phyloP scores from a whole-genome alignment of 2,329 filamentous ascomycete genomes.

The Hypoxylon sp. region DNA sequence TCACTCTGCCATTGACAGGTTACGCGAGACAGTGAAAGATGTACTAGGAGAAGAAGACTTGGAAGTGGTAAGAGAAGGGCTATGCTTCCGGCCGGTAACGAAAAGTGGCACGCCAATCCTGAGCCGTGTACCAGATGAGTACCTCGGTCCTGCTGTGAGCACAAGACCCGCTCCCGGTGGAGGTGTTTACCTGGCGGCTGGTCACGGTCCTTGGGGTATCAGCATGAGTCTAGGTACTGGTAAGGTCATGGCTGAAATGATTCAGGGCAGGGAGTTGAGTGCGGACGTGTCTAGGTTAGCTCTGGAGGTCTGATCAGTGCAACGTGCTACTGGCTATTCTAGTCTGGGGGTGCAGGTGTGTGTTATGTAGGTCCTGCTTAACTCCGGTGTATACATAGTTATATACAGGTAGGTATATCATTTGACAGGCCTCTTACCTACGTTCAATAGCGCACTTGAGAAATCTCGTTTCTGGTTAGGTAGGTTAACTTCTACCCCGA shows the following conservation, averaged over 20 bases:
- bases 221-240: conserved; percentile 75
- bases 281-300: conserved; percentile 69
- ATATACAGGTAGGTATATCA: too few species aligned
- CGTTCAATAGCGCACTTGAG: too few species aligned
- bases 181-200: conserved; percentile 77
- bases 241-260: conserved; percentile 76
- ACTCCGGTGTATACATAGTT: neutral
- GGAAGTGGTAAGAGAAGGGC: conserved; percentile 71
- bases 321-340: neutral
- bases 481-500: too few species aligned
- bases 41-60: conserved; percentile 64
- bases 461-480: too few species aligned
- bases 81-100: conserved; percentile 82
- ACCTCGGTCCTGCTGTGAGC: conserved; percentile 63
- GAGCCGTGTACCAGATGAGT: conserved; percentile 65
- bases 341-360: neutral
- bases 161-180: conserved; percentile 61
- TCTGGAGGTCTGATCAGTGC: conserved; percentile 41
- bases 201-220: conserved; percentile 84
- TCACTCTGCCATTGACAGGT: conserved; percentile 59
- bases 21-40: conserved; percentile 62
- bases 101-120: conserved; percentile 73
- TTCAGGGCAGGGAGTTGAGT: conserved; percentile 68
- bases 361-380: neutral
- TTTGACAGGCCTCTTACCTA: too few species aligned